Conservation (phyloP, 2,329 filamentous ascomycete genomes). For the Clonostachys rhizophaga region DNA sequence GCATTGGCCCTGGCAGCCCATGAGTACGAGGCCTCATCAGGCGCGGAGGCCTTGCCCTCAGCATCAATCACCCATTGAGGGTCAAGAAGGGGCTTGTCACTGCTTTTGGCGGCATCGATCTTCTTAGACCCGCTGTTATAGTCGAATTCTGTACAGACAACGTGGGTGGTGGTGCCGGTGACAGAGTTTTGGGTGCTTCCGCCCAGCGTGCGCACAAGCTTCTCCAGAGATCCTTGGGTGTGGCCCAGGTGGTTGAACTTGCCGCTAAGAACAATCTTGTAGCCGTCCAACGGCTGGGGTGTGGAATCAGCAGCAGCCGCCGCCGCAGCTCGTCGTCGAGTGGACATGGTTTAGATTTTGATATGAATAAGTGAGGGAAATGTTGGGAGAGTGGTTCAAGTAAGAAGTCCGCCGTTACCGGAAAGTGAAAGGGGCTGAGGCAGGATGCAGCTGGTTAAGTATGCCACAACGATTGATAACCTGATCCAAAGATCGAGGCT, state of each 20-base stretch:
- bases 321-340: conserved; percentile 6
- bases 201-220: conserved; percentile 41
- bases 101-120: conserved; percentile 38
- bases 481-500: too few species aligned
- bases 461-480: too few species aligned
- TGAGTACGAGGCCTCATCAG: neutral
- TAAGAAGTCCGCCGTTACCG: too few species aligned
- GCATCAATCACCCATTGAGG: conserved; percentile 50
- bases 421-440: too few species aligned
- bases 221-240: conserved; percentile 38
- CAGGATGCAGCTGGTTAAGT: too few species aligned
- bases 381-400: too few species aligned
- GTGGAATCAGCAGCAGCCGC: conserved; percentile 2
- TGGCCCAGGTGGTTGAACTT: conserved; percentile 52
- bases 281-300: conserved; percentile 35
- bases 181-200: conserved; percentile 41
- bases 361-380: neutral
- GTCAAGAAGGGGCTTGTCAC: conserved; percentile 49
- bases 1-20: neutral
- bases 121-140: conserved; percentile 44
- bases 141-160: conserved; percentile 51
- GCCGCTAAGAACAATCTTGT: conserved; percentile 53
- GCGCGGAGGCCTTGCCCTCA: neutral
- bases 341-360: conserved; percentile 1
- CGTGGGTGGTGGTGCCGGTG: conserved; percentile 45